Percentiles rank a stretch among this genome's conserved stretches.
Evolutionary conservation across 495 filamentous ascomycete genomes (phyloP).

Genomic region (Lophiostoma macrostomum): DNA sequence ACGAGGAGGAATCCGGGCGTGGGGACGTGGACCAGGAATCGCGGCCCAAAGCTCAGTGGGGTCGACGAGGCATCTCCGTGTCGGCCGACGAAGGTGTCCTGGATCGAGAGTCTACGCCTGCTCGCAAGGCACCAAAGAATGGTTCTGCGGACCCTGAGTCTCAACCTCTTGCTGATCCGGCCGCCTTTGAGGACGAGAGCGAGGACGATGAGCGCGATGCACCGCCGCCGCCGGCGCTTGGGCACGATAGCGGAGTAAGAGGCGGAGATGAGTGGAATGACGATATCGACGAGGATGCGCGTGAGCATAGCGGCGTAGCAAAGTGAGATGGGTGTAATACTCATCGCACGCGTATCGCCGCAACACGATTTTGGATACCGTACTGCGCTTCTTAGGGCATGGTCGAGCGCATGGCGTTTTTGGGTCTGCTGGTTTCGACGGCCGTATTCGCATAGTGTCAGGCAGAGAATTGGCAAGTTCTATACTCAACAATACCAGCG

Average conservation of each 20-base stretch:
- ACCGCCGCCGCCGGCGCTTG: background rate
- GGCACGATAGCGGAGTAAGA: conserved; percentile 22
- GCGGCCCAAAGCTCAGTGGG: conserved; percentile 60
- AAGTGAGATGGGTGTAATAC: conserved; percentile 3
- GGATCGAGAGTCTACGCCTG: conserved; percentile 39
- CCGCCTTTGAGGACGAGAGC: conserved; percentile 35
- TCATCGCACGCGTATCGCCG: too few species aligned
- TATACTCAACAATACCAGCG: too few species aligned
- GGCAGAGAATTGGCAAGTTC: too few species aligned
- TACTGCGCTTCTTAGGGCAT: background rate
- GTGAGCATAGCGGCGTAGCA: conserved; percentile 16
- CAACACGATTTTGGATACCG: too few species aligned
- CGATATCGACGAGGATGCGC: conserved; percentile 28
- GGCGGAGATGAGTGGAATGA: conserved; percentile 35
- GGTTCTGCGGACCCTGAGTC: conserved; percentile 17
- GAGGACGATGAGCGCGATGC: conserved; percentile 17
- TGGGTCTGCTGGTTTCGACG: too few species aligned
- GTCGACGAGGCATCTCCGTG: conserved; percentile 72
- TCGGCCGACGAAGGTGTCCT: conserved; percentile 73
- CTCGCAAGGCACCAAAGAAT: conserved; percentile 9
- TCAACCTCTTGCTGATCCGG: conserved; percentile 34
- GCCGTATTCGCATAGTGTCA: too few species aligned
- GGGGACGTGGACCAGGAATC: conserved; percentile 13
- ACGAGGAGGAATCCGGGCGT: conserved; percentile 27
- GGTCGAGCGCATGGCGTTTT: too few species aligned